Evolutionary conservation across 2,329 filamentous ascomycete genomes (phyloP), one percentile per base, ranked within the genome.

Genomic region (Paramyrothecium sp.): DNA sequence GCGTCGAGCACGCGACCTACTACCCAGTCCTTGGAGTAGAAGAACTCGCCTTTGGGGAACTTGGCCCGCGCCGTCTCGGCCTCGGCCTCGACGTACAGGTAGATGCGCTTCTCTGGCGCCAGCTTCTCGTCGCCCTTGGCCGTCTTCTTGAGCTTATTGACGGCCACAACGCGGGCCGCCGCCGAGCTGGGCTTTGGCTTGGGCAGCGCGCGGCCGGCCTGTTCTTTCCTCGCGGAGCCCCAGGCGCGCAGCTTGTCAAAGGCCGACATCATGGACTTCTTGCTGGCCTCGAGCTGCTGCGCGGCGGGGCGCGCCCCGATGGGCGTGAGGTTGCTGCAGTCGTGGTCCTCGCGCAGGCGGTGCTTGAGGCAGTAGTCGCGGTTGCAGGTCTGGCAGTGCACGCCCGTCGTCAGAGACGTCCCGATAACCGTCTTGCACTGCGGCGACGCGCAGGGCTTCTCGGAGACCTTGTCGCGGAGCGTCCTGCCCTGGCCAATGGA

Each of bases 101-200:
- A 98, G 2, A 99, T 76, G n/a, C 95, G 80, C 77, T 96, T 96
- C 62, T 97, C 92, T 0, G 80, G 73, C 0, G 92, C 81, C 0
- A 97, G 74, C 66, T 92, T 94, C 11, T 87, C 86, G 62, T 98
- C 94, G 1, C 96, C 96, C 76, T 97, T 97, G 2, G 95, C 94
- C 1, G 84, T 87, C 70, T 89, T 89, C 77, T 97, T 97, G 47
- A 99, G 78, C 11, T 83, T 85, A 61, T 92, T 92, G 7, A 94
- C 80, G 7, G 89, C 90, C 3, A 87, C 78, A 19, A 90, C 65
- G 2, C 88, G 83, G 52, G 87, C 85, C 0, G 89, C 83, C 0
- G 88, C 82, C 1, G 81, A 83, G 38, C 82, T 81, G 2, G 86
- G 83, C 67, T 87, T 87, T 19, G 86, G 80, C 63, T 88, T 87